Evolutionary conservation across 345 rosid genomes (phyloP), one percentile per base, ranked within the genome.

Genomic region (Limnanthes douglasii): DNA sequence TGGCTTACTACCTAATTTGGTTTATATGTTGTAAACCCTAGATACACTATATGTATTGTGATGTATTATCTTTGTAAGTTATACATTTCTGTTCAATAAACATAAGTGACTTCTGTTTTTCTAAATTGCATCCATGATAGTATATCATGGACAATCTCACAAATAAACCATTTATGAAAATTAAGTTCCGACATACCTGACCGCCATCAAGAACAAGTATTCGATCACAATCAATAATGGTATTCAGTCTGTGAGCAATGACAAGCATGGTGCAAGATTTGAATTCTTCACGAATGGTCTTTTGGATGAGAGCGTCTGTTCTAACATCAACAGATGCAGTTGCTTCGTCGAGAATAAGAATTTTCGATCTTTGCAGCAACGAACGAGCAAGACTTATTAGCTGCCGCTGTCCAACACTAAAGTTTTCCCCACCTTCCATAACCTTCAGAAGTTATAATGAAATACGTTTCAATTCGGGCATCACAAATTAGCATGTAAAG

Each of bases 321-420:
- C 75, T 65, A 11, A 80, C 95, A 55, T 84, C 95, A 46, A 90
- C 98, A 33, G 92, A 83, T 11, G 92, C 98, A 34, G 95, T 90
- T 48, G 94, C 95, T 65, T 90, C 98, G 34, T 90, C 95, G 1
- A 84, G 95, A 49, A 77, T 86, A 45, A 84, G 92, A 53, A 90
- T 77, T 72, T 90, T 90, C 15, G 94, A 74, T 56, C 78, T 72
- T 31, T 84, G 61, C 43, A 79, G 44, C 60, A 90, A 53, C 4
- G 95, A 94, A 36, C 95, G 81, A 6, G 94, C 84, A 59, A 90
- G 84, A 61, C 98, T 79, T 54, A 83, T 24, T n/a, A 90, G 54
- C 35, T 90, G 95, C 51, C 95, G 69, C 65, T 83, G 98, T 11
- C 98, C 95, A 23, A 84, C 79, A 31, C 95, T 90, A 50, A 79